Conservation (phyloP, 2,329 filamentous ascomycete species). For the Colletotrichum spinosum region DNA sequence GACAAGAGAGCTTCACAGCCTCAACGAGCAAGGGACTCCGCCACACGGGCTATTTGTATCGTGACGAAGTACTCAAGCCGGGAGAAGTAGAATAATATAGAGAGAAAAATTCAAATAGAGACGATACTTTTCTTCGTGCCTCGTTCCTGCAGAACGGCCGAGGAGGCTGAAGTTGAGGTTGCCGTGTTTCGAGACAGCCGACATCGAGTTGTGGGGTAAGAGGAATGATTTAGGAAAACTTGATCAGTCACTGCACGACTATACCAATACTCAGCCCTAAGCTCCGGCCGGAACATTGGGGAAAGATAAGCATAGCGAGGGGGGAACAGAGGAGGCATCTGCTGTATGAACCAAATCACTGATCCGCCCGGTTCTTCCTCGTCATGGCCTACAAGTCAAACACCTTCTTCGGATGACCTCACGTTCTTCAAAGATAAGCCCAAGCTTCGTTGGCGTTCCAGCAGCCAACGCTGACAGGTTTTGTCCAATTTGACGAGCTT, state of each 20-base stretch:
- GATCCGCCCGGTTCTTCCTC: background rate
- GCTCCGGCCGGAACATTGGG: conserved; percentile 18
- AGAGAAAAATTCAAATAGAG: background rate
- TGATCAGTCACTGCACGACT: background rate
- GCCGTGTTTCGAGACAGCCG: conserved; percentile 7
- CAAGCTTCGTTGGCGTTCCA: background rate
- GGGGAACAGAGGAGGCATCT: too few relatives aligned
- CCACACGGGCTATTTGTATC: conserved; percentile 15
- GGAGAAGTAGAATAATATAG: background rate
- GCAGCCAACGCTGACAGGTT: background rate
- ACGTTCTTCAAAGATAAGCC: background rate
- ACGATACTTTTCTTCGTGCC: conserved; percentile 12
- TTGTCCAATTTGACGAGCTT: background rate
- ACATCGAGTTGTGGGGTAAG: background rate
- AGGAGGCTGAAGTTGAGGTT: background rate
- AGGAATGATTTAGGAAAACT: background rate
- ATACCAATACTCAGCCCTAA: background rate
- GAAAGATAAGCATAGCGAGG: too few relatives aligned
- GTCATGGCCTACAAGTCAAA: background rate
- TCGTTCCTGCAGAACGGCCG: conserved; percentile 19
- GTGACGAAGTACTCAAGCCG: background rate
- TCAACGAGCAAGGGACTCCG: conserved; percentile 12
- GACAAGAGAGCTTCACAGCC: conserved; percentile 29
- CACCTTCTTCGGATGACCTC: background rate
- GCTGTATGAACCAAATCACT: too few relatives aligned